Percentiles rank a stretch among this genome's conserved stretches.
phyloP scores from a whole-genome alignment of 1,139 yeast genomes.

The Taphrina betulina region DNA sequence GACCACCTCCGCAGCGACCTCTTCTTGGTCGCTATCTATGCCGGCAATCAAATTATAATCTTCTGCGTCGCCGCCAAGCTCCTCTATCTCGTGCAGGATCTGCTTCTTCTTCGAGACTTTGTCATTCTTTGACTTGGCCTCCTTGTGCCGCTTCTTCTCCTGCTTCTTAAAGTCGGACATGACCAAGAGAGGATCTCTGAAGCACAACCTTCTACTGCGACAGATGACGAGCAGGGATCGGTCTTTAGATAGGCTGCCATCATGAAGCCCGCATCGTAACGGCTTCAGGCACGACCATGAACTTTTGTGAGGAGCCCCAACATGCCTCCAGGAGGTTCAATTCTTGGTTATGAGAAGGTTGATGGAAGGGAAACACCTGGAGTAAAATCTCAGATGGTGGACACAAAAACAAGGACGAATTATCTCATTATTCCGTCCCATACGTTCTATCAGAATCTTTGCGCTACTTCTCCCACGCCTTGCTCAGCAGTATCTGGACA shows the following conservation, averaged over 20 bases:
- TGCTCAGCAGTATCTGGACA: constrained; percentile 86
- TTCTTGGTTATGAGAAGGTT: too few relatives aligned
- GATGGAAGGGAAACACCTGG: too few relatives aligned
- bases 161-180: constrained; percentile 22
- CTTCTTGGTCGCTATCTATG: constrained; percentile 51
- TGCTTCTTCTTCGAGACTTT: constrained; percentile 15
- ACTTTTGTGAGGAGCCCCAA: too few relatives aligned
- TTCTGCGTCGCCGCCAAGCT: constrained; percentile 67
- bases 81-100: constrained; percentile 41
- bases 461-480: constrained; percentile 46
- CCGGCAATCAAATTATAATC: constrained; percentile 58
- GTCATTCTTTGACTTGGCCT: constrained; percentile 14
- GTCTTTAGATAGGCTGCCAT: too few relatives aligned
- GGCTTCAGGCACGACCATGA: too few relatives aligned
- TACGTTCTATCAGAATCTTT: too few relatives aligned
- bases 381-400: too few relatives aligned
- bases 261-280: too few relatives aligned
- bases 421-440: too few relatives aligned
- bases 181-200: not conserved
- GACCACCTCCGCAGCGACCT: constrained; percentile 35
- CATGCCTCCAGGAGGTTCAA: too few relatives aligned
- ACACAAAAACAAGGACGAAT: too few relatives aligned
- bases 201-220: not conserved
- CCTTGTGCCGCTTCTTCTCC: constrained; percentile 25
- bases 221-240: not conserved